Base-by-base conservation (phyloP, 495 filamentous ascomycete genomes). In the Hypoxylon cercidicola region DNA sequence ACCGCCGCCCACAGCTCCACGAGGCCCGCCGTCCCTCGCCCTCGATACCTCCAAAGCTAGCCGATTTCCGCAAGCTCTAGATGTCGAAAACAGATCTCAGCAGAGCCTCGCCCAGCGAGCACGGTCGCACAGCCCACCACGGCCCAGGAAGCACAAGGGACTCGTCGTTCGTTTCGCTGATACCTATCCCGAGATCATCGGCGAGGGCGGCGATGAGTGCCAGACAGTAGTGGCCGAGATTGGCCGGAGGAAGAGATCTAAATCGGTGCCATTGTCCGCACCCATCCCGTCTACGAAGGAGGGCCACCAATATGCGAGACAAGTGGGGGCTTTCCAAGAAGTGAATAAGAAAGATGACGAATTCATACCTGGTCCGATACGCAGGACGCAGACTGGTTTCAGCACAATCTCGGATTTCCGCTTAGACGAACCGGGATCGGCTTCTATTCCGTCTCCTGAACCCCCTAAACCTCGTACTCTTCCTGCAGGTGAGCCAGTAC, bases 131-230 rank as follows among this genome's bases (percentile, higher is more conserved):
- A 78, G 74, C 49, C 71, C 76, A 12, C 64, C 66, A 23, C 67
- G 72, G 20, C 68, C 66, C 15, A 75, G 62, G 45, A 76, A 72
- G 52, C 55, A 72, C 20, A 90, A 90, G 70, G 87, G 87, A 3
- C 76, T 94, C 59, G 74, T 74, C 15, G 92, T 96, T n/a, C 83
- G 81, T 41, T 97, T 96, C 69, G 84, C 77, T 7, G 81, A 88
- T 48, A 81, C 75, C 18, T 77, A 78, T 57, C 91, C 92, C 13
- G 90, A 91, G 34, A 70, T 96, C 48, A 96, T 97, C 74, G 93
- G 93, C 20, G 86, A 91, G 68, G 93, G 93, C 19, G 93, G 93
- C 12, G 93, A 96, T 74, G 92, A 96, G 62, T 86, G 88, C 40
- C 88, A 90, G 35, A 74, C 78, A 3, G 89, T 90, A 5, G 83